These are phyloP conservation scores for Ophiosphaerella herpotricha DNA, from an alignment of 2,329 filamentous ascomycete genomes.

Conservation along the genomic window DNA sequence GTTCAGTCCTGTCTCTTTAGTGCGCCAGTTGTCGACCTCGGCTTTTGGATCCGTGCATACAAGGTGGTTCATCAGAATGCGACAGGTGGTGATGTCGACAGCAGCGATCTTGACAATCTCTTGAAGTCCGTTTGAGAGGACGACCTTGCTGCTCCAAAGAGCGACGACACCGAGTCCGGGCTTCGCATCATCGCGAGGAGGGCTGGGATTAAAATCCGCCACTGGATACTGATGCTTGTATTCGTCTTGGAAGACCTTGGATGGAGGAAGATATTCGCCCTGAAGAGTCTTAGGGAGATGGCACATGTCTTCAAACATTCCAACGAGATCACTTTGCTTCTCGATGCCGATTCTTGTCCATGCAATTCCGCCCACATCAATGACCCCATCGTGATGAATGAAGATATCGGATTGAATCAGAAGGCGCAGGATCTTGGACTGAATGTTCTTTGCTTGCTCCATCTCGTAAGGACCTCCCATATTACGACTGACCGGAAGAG, in stretches of 20 bases:
- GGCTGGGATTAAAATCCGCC: conserved; percentile 28
- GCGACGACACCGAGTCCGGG: conserved; percentile 26
- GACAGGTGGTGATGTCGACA: conserved; percentile 36
- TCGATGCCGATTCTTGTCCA: conserved; percentile 33
- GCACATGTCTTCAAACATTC: conserved; percentile 30
- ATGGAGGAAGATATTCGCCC: conserved; percentile 30
- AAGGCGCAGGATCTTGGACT: conserved; percentile 31
- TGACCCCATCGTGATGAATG: conserved; percentile 31
- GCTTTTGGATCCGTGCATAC: conserved; percentile 31
- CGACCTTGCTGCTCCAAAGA: conserved; percentile 36
- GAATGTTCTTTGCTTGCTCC: conserved; percentile 30
- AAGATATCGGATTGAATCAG: conserved; percentile 34
- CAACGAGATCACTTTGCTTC: conserved; percentile 23
- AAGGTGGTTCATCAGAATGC: conserved; percentile 38
- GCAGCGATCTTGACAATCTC: conserved; percentile 42
- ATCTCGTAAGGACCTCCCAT: conserved; percentile 26
- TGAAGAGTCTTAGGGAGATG: conserved; percentile 34
- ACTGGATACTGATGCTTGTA: conserved; percentile 20
- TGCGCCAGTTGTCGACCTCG: conserved; percentile 32
- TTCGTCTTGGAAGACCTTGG: conserved; percentile 30
- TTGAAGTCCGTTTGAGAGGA: conserved; percentile 20
- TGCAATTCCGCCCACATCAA: conserved; percentile 24
- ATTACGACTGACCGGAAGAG: neutral
- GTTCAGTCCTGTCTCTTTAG: conserved; percentile 28
- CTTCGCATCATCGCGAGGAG: conserved; percentile 9